These are phyloP conservation scores for Anaeramoeba flamelloides DNA, from an alignment of 78 protist species.

Conservation along the genomic window DNA sequence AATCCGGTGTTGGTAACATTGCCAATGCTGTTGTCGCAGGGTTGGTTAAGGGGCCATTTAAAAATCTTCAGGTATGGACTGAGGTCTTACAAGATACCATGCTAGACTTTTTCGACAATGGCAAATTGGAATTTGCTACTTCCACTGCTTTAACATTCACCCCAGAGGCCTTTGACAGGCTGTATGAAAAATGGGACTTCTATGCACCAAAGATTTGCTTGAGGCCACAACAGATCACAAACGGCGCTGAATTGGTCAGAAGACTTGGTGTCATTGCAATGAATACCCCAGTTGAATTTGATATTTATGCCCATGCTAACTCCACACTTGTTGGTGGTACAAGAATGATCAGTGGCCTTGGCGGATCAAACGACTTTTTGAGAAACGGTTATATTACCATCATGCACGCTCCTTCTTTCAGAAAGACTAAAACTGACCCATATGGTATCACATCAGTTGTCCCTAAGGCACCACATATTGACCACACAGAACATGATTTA, in stretches of 20 bases:
- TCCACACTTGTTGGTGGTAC: conserved; percentile 40
- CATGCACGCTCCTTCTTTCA: conserved; percentile 43
- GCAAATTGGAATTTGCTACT: conserved; percentile 5
- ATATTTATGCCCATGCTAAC: conserved; percentile 51
- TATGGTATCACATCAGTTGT: conserved; percentile 17
- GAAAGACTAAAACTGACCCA: conserved; percentile 36
- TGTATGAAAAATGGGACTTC: conserved; percentile 36
- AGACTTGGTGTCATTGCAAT: conserved; percentile 44
- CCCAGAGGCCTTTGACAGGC: conserved; percentile 11
- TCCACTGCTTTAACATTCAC: neutral
- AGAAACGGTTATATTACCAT: conserved; percentile 36
- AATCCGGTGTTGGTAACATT: conserved; percentile 20
- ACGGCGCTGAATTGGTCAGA: conserved; percentile 31
- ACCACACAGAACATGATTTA: conserved; percentile 12
- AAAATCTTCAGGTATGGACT: no score
- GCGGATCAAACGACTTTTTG: conserved; percentile 54
- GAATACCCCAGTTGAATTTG: conserved; percentile 51
- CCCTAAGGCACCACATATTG: conserved; percentile 18
- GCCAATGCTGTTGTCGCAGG: conserved; percentile 23
- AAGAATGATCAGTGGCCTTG: conserved; percentile 44
- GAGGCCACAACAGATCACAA: conserved; percentile 43
- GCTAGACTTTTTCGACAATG: conserved; percentile 14
- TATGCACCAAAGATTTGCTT: conserved; percentile 30
- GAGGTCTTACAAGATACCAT: conserved; percentile 16
- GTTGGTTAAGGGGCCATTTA: conserved; percentile 3